These are phyloP conservation scores for Dictyostelium capitatum DNA, from an alignment of 78 protist species.

Conservation along the genomic window DNA sequence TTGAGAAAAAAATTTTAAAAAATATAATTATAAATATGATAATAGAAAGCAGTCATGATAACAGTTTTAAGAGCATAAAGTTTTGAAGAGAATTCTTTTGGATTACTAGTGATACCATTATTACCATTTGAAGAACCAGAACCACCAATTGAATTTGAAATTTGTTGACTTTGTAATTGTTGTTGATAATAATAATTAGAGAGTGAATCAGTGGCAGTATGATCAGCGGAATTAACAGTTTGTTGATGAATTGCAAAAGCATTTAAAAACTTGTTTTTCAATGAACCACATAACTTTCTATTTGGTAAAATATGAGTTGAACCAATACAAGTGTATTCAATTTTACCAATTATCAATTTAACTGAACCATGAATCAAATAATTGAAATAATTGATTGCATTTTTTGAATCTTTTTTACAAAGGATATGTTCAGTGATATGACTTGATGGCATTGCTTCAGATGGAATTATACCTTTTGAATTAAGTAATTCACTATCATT, in stretches of 20 bases:
- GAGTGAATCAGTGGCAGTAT: too few species aligned
- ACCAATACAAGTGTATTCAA: conserved; percentile 7
- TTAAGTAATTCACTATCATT: neutral
- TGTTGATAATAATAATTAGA: neutral
- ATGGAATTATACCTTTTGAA: neutral
- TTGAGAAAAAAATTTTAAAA: neutral
- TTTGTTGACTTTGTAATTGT: neutral
- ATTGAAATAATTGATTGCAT: neutral
- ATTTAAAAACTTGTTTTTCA: conserved; percentile 3
- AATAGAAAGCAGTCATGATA: conserved; percentile 1
- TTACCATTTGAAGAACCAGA: too few species aligned
- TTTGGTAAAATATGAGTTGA: neutral
- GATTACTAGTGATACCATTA: too few species aligned
- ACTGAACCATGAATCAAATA: conserved; percentile 12
- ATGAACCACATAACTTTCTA: conserved; percentile 2
- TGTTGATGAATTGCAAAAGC: conserved; percentile 10
- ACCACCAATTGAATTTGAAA: too few species aligned
- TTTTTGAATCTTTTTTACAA: neutral
- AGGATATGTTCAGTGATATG: conserved; percentile 1
- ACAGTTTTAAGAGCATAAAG: neutral
- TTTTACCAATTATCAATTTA: conserved; percentile 2
- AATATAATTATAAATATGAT: neutral
- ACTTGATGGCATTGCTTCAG: neutral
- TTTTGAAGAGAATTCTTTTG: neutral
- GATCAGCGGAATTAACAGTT: neutral